Evolutionary conservation across 495 filamentous ascomycete genomes (phyloP), one percentile per base, ranked within the genome.

Genomic region (Oleoguttula mirabilis): DNA sequence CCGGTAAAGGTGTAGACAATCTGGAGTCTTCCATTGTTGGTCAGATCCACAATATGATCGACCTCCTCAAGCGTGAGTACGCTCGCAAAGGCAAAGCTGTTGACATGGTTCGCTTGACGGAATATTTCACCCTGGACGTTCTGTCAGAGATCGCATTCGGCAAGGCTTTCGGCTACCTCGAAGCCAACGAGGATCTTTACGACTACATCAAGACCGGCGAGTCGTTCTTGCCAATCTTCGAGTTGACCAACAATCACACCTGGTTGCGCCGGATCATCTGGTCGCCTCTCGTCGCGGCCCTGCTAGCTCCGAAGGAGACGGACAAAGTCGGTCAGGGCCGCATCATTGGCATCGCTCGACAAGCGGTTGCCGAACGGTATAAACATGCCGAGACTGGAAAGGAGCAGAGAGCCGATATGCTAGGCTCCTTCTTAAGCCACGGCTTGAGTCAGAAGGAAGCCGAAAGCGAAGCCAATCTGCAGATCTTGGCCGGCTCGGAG

Each of bases 101-200:
- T 50, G 66, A 72, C 48, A 42, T 70, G 16, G 64, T 59, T 4
- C 49, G 33, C 10, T 60, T 60, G 22, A 48, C 57, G 0, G 61
- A 66, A 20, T 72, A 58, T 42, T 57, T 70, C 32, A 66, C 66
- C 14, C 50, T 70, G 4, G 69, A 73, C 39, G 59, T 69, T 6
- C 64, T 72, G 33, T 59, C 56, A 25, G 50, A 59, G 7, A 47
- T 71, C n/a, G 63, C 59, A 12, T 64, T 70, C 23, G 61, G 68
- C 1, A 52, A 55, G 21, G 44, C 60, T 2, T 66, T 67, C 34
- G 66, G 67, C 20, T 60, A 57, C 47, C 37, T 70, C 5, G 47
- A 56, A 11, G 47, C 40, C n/a, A 68, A 77, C 40, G 43, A 44
- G 1, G 73, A 79, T 50, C 52, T 67, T 12, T 61, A 66, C 41